Evolutionary conservation across 331 rosid genomes (phyloP).

Genomic region (Erythrophleum ivorense): DNA sequence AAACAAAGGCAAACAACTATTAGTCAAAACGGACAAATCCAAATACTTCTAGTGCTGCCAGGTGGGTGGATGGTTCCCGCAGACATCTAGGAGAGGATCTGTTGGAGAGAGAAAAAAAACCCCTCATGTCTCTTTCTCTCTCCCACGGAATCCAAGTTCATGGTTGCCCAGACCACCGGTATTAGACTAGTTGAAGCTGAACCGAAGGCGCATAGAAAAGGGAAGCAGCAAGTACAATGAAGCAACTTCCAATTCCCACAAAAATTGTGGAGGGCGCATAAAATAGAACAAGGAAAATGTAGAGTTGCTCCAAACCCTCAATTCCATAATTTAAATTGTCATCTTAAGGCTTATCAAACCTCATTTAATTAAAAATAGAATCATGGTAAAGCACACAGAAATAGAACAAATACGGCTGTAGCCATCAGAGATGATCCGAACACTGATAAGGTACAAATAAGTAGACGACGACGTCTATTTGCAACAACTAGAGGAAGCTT

Average conservation of each 20-base stretch:
- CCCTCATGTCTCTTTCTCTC: too few species aligned
- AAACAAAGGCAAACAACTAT: constrained; percentile 1
- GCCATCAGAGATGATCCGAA: neutral
- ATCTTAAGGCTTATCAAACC: neutral
- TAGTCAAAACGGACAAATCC: neutral
- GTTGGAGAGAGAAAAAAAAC: too few species aligned
- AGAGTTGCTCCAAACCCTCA: constrained; percentile 5
- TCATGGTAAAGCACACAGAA: neutral
- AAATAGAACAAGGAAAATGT: neutral
- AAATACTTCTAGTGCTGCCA: neutral
- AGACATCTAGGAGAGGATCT: too few species aligned
- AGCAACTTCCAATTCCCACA: constrained; percentile 17
- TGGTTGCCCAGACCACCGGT: constrained; percentile 8
- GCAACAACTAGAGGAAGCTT: constrained; percentile 24
- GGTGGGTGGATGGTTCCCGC: neutral
- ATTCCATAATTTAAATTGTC: constrained; percentile 25
- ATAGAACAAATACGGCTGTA: neutral
- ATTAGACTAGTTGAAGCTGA: constrained; percentile 20
- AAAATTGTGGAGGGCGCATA: neutral
- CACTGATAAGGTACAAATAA: neutral
- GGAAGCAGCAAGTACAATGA: constrained; percentile 34
- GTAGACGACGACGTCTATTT: neutral
- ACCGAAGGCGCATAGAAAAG: neutral
- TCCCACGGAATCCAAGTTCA: too few species aligned
- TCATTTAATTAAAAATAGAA: neutral